Evolutionary conservation across 116 monocot genomes (phyloP).

Genomic region (Zostera marina): DNA sequence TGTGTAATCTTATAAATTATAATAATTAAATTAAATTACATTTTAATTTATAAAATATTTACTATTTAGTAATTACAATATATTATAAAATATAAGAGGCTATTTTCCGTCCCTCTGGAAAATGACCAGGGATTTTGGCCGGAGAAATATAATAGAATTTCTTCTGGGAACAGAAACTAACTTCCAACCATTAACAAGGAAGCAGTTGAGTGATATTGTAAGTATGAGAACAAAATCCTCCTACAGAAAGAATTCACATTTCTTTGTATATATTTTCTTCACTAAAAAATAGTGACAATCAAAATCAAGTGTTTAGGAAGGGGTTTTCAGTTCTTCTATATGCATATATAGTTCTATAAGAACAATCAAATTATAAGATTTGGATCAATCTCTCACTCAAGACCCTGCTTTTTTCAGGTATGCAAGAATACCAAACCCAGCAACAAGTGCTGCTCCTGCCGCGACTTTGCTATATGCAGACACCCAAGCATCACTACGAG

Average conservation of each 20-base stretch:
- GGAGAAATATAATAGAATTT: too few relatives aligned
- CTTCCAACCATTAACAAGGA: too few relatives aligned
- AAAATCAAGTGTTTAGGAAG: too few relatives aligned
- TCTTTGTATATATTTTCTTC: too few relatives aligned
- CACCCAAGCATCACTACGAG: slow-evolving; percentile 66
- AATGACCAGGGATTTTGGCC: too few relatives aligned
- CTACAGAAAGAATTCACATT: too few relatives aligned
- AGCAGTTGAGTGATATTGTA: too few relatives aligned
- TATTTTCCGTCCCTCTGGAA: background rate
- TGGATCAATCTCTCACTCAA: background rate
- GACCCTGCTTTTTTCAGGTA: slow-evolving; percentile 50
- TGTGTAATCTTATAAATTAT: too few relatives aligned
- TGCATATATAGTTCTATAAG: background rate
- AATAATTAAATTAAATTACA: too few relatives aligned
- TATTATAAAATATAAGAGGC: background rate
- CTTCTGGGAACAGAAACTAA: too few relatives aligned
- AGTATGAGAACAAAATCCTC: too few relatives aligned
- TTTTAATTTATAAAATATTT: background rate
- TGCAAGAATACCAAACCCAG: slow-evolving; percentile 87
- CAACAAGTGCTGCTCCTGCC: slow-evolving; percentile 81
- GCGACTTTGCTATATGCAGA: slow-evolving; percentile 76
- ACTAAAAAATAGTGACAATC: too few relatives aligned
- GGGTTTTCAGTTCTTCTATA: background rate
- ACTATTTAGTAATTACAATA: background rate
- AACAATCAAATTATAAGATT: background rate